phyloP scores from a whole-genome alignment of 352 stramenopile species.

The Globisporangium recalcitrans region DNA sequence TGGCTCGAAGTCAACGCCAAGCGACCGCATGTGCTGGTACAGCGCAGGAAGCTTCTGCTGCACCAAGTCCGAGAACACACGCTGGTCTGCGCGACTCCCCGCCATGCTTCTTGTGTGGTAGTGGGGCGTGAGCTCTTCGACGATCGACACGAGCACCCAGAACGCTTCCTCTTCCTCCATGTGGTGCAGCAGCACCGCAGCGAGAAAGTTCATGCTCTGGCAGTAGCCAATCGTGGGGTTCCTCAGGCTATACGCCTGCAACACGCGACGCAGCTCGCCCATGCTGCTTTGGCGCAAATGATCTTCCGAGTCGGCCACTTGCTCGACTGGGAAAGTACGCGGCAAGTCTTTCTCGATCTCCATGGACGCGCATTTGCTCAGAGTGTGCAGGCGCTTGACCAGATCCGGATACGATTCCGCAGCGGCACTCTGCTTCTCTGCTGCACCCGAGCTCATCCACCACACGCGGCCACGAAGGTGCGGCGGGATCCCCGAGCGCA shows the following conservation, averaged over 20 bases:
- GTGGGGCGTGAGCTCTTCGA: conserved; percentile 87
- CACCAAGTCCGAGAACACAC: conserved; percentile 83
- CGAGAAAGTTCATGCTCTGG: conserved; percentile 89
- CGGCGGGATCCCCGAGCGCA: conserved; percentile 60
- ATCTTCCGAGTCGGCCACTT: conserved; percentile 18
- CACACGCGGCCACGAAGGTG: conserved; percentile 69
- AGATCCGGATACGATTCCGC: conserved; percentile 53
- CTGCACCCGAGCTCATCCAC: conserved; percentile 75
- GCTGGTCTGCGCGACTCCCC: conserved; percentile 85
- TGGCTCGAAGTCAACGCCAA: conserved; percentile 82
- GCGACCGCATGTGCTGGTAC: conserved; percentile 53
- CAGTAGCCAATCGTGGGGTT: conserved; percentile 87
- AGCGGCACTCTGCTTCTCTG: conserved; percentile 34
- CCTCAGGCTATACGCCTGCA: conserved; percentile 81
- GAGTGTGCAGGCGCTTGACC: conserved; percentile 44
- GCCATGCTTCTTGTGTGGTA: conserved; percentile 88
- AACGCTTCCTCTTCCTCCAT: conserved; percentile 85
- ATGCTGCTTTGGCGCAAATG: conserved; percentile 31
- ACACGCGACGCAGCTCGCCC: conserved; percentile 63
- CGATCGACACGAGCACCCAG: conserved; percentile 80
- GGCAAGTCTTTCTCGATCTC: conserved; percentile 90
- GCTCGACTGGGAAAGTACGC: conserved; percentile 61
- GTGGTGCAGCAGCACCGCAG: conserved; percentile 69
- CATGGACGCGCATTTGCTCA: conserved; percentile 60
- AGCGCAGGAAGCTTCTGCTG: conserved; percentile 81